Evolutionary conservation across 2,329 filamentous ascomycete species (phyloP).

Genomic region (Scedosporium dehoogii): DNA sequence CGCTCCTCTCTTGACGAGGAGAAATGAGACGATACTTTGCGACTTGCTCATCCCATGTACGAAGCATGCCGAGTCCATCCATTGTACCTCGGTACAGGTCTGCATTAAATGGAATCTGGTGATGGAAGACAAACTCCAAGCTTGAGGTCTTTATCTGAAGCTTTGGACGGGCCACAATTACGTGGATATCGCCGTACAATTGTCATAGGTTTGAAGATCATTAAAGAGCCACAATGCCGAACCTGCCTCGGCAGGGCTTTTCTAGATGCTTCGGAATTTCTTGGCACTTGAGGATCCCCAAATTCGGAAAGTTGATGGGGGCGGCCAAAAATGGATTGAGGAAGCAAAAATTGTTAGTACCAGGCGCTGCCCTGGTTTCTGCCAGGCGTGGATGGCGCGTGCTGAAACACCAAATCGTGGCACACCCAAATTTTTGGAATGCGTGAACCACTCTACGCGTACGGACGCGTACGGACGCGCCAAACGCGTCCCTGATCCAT

Average conservation of each 20-base stretch:
- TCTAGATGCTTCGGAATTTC: not conserved
- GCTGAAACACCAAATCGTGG: not conserved
- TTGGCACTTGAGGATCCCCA: not conserved
- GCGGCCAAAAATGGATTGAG: not conserved
- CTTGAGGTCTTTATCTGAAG: not conserved
- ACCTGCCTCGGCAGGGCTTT: not conserved
- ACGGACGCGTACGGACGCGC: not conserved
- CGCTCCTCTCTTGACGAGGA: not conserved
- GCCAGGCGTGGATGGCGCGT: not conserved
- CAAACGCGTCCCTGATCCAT: constrained; percentile 7
- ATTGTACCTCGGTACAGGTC: not conserved
- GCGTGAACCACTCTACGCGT: constrained; percentile 1
- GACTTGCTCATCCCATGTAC: not conserved
- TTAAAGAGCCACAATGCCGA: not conserved
- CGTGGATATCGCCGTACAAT: not conserved
- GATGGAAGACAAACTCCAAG: not conserved
- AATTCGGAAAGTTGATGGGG: not conserved
- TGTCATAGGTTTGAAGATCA: not conserved
- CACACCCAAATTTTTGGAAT: not conserved
- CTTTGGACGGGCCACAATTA: not conserved
- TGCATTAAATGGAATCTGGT: not conserved
- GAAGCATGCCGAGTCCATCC: not conserved
- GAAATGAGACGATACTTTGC: not conserved
- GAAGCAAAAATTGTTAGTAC: not conserved
- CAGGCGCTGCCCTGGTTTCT: not conserved